Conservation (phyloP, 1,139 yeast genomes). For the Blastobotrys elegans region DNA sequence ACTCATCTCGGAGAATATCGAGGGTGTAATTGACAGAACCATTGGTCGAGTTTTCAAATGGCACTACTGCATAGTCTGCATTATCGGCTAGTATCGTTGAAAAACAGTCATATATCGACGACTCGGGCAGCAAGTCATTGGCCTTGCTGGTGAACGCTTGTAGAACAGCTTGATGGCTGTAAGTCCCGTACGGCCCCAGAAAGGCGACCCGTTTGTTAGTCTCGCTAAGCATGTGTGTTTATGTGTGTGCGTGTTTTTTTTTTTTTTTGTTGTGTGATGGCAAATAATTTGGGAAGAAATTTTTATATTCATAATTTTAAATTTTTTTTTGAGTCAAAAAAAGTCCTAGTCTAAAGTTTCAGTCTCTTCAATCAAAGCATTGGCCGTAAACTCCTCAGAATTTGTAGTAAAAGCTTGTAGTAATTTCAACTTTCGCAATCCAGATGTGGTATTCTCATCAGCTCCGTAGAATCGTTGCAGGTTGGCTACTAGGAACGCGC, state of each 20-base stretch:
- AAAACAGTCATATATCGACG: slow-evolving; percentile 53
- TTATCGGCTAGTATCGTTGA: slow-evolving; percentile 40
- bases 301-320: neutral
- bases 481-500: slow-evolving; percentile 72
- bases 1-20: slow-evolving; percentile 68
- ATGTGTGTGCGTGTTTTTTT: neutral
- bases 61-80: slow-evolving; percentile 76
- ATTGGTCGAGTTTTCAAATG: slow-evolving; percentile 90
- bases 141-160: slow-evolving; percentile 55
- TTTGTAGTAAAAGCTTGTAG: slow-evolving; percentile 69
- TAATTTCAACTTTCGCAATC: slow-evolving; percentile 48
- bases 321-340: neutral
- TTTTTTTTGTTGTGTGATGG: neutral
- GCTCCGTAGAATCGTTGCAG: slow-evolving; percentile 88
- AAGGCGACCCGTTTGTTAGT: slow-evolving; percentile 47
- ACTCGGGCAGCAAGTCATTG: slow-evolving; percentile 22
- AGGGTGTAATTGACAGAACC: slow-evolving; percentile 88
- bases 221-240: slow-evolving; percentile 9
- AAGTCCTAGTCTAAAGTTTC: slow-evolving; percentile 53
- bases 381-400: slow-evolving; percentile 56
- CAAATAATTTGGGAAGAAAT: neutral
- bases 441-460: slow-evolving; percentile 39
- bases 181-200: slow-evolving; percentile 87
- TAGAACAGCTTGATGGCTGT: slow-evolving; percentile 83
- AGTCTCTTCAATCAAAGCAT: slow-evolving; percentile 62